Percentiles rank a stretch among this genome's conserved stretches.
Evolutionary conservation across 768 basidiomycete species (phyloP).

Genomic region (Trametes maxima): DNA sequence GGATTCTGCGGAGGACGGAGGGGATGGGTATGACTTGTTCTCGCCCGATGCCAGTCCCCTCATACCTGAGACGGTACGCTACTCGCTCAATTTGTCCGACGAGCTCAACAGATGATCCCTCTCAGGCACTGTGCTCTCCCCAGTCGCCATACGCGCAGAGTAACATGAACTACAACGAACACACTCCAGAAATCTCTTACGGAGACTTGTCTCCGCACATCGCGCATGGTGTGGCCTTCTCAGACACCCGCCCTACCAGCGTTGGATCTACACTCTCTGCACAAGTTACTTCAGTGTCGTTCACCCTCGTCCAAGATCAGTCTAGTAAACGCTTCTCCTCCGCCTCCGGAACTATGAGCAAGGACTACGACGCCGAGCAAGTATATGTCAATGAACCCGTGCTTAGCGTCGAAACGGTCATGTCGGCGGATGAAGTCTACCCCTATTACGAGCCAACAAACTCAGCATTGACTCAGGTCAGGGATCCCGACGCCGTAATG

Average conservation of each 20-base stretch:
- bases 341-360: not conserved
- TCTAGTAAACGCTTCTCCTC: slow-evolving; percentile 5
- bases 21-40: not conserved
- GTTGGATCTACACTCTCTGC: not conserved
- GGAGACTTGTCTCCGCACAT: not conserved
- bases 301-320: slow-evolving; percentile 17
- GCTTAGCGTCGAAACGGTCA: too few species aligned
- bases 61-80: not conserved
- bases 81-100: not conserved
- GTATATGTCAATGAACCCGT: too few species aligned
- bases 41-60: not conserved
- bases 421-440: too few species aligned
- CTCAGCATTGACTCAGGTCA: too few species aligned
- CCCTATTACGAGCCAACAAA: too few species aligned
- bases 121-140: not conserved
- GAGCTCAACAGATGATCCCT: not conserved
- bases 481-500: too few species aligned
- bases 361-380: not conserved
- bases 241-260: slow-evolving; percentile 1
- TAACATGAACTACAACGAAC: not conserved
- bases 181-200: not conserved
- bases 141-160: not conserved
- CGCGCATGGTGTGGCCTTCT: not conserved
- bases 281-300: slow-evolving; percentile 5
- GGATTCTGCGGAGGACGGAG: too few species aligned